These are phyloP conservation scores for Paracamarosporium sp. DNA, from an alignment of 2,329 filamentous ascomycete species.

Conservation along the genomic window DNA sequence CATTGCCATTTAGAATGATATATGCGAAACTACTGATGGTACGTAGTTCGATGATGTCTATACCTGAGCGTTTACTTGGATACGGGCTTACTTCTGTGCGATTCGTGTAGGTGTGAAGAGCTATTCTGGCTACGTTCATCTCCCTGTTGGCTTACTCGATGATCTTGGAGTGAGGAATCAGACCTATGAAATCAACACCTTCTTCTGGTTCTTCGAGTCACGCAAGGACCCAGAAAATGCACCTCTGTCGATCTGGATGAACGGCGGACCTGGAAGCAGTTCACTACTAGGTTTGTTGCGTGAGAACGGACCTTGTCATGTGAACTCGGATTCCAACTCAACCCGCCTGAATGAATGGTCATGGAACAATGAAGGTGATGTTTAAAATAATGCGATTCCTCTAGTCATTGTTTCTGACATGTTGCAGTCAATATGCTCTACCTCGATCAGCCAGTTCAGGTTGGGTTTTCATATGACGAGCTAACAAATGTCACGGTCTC, in stretches of 20 bases:
- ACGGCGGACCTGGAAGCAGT: constrained; percentile 64
- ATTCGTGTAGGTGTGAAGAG: constrained; percentile 54
- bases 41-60: not conserved
- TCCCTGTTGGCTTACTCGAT: constrained; percentile 56
- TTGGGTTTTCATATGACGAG: constrained; percentile 61
- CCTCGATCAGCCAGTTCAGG: constrained; percentile 68
- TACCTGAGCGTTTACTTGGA: not conserved
- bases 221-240: constrained; percentile 62
- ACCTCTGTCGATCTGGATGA: constrained; percentile 66
- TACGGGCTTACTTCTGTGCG: not conserved
- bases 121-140: constrained; percentile 67
- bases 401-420: not conserved
- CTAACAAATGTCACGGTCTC: constrained; percentile 47
- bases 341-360: constrained; percentile 63
- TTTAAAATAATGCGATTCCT: not conserved
- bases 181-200: constrained; percentile 63
- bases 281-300: constrained; percentile 40
- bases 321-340: constrained; percentile 60
- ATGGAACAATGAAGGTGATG: constrained; percentile 64
- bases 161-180: constrained; percentile 47
- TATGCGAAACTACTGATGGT: constrained; percentile 63
- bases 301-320: constrained; percentile 62
- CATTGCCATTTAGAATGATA: constrained; percentile 34
- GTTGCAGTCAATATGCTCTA: constrained; percentile 59
- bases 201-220: constrained; percentile 71